Evolutionary conservation across 805 yeast genomes (phyloP), one percentile per base, ranked within the genome.

Genomic region (Kluyveromyces wickerhamii): DNA sequence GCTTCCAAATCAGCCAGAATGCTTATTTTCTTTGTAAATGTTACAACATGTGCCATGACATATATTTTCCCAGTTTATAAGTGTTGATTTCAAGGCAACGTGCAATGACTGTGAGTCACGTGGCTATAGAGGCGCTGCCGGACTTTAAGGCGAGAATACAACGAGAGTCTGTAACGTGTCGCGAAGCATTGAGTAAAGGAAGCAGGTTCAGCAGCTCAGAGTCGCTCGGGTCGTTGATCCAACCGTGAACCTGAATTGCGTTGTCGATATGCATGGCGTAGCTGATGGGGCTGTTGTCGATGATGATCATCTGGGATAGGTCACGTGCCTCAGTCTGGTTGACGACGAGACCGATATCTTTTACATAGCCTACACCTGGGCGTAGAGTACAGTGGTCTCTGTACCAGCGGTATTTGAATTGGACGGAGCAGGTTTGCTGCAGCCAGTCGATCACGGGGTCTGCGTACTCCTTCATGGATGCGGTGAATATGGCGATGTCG

Each of bases 141-240:
- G 67, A 65, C 49, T 83, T 78, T 43, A 89, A 65, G 6, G 94
- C 75, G 36, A 89, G 62, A 2, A 89, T 64, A 22, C 73, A 73
- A 44, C 96, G 65, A 15, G 89, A 96, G 57, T 89, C 98, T 7
- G 86, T 77, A 18, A 89, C 77, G 42, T 75, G 72, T 38, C 95
- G 68, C 49, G 92, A 60, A 8, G 60, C 50, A 37, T 55, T 53
- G 18, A 56, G 61, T 51, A 92, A 62, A 2, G 98, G 97, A 27
- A 92, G 57, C 34, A 92, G 60, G 48, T 86, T 78, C 58, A 92
- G 63, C 39, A 92, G 63, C 49, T 86, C 95, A 15, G 78, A 66
- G 52, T 92, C 98, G 23, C 79, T 73, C n/a, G 94, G 95, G 59
- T 92, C 98, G 52, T 83, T 85, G 42, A 92, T 86, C 98, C 98